These are phyloP conservation scores for Castanea sativa DNA, from an alignment of 306 rosid genomes.

Conservation along the genomic window DNA sequence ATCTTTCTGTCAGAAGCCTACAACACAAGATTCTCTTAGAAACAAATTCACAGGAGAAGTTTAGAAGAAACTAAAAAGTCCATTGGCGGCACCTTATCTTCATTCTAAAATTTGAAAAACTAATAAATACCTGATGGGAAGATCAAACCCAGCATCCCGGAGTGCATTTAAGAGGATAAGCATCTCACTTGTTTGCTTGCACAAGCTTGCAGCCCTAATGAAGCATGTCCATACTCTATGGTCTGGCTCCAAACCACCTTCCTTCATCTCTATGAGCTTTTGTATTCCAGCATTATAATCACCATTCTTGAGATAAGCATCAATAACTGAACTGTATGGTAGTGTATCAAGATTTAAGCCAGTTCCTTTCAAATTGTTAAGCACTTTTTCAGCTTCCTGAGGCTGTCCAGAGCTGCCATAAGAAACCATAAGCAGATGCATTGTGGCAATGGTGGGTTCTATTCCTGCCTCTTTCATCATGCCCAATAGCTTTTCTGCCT, in stretches of 20 bases:
- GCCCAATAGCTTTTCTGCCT: conserved; percentile 70
- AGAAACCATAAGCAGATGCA: conserved; percentile 95
- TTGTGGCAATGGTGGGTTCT: conserved; percentile 83
- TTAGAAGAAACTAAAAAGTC: background rate
- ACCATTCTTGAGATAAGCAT: conserved; percentile 75
- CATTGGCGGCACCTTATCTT: background rate
- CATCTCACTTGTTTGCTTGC: conserved; percentile 50
- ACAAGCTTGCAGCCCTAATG: conserved; percentile 85
- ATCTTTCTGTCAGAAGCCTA: conserved; percentile 82
- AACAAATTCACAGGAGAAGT: conserved; percentile 15
- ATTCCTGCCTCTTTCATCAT: conserved; percentile 85
- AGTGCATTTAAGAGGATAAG: conserved; percentile 64
- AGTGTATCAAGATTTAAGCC: conserved; percentile 61
- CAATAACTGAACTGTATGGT: conserved; percentile 85
- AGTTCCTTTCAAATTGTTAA: conserved; percentile 63
- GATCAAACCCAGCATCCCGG: conserved; percentile 60
- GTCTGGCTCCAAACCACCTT: conserved; percentile 66
- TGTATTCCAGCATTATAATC: conserved; percentile 60
- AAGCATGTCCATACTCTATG: conserved; percentile 98
- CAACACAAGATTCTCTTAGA: conserved; percentile 16
- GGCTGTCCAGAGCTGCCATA: conserved; percentile 88
- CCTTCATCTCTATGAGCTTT: conserved; percentile 73
- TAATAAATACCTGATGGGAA: conserved; percentile 72
- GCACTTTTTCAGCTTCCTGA: conserved; percentile 83
- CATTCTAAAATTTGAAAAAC: background rate